phyloP scores from a whole-genome alignment of 2,329 filamentous ascomycete genomes.

The Chrysoporthe austroafricana region DNA sequence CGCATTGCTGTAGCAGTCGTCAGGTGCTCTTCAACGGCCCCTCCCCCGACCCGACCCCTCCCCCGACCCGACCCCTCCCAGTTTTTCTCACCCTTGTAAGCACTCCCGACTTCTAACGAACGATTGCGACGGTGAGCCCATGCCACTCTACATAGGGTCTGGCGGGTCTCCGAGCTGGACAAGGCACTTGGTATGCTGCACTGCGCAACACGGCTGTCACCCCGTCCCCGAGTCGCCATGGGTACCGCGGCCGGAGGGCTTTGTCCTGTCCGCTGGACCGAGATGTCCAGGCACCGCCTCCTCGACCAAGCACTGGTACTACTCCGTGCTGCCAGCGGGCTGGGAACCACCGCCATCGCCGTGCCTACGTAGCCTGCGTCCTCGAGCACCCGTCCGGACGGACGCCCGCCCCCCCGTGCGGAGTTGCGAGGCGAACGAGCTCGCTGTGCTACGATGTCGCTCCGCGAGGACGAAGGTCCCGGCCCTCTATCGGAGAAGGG shows the following conservation, averaged over 20 bases:
- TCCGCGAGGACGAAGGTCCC: neutral
- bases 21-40: neutral
- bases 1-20: neutral
- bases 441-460: neutral
- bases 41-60: neutral
- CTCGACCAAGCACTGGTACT: neutral
- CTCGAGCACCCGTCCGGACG: neutral
- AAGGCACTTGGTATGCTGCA: neutral
- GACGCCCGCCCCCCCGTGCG: neutral
- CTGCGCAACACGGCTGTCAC: neutral
- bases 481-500: neutral
- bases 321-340: too few species aligned
- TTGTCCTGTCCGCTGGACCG: neutral
- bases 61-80: neutral
- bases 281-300: neutral
- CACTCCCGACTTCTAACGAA: neutral
- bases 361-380: neutral
- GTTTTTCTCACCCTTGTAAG: neutral
- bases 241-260: neutral
- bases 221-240: neutral
- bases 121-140: slow-evolving; percentile 10
- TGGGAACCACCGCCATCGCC: neutral
- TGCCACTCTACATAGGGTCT: neutral
- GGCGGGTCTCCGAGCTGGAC: neutral
- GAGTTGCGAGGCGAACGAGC: neutral